Base-by-base conservation (phyloP, 495 filamentous ascomycete genomes). In the Aspergillus campestris region DNA sequence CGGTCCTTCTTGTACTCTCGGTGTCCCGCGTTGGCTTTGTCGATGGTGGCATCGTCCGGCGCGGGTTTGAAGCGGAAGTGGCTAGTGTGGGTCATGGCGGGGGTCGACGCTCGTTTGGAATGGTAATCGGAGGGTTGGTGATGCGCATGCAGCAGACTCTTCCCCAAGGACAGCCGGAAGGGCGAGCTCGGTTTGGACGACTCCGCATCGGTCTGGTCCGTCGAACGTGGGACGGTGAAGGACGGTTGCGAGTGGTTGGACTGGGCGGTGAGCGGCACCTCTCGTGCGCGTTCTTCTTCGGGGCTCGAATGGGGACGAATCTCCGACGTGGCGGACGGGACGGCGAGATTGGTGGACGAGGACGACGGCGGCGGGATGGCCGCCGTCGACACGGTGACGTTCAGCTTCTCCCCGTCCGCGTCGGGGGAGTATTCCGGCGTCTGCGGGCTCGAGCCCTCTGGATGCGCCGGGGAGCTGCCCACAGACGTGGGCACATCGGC, bases 131-230 rank as follows among this genome's bases (percentile, higher is more conserved):
- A 28, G 6, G 56, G 31, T 15, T 45, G 43, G 7, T 54, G 29
- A 42, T 62, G 57, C 1, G 61, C 27, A 33, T 38, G 55, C 12
- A 60, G 50, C 4, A 53, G 13, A 9, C 56, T 52, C 47, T 65
- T 68, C 15, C 57, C 61, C 33, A 71, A 60, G 1, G 65, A 68
- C 7, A 58, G 56, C 8, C 63, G 60, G 45, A 70, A 71, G 6
- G 66, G 61, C 9, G 67, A 70, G 27, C 33, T 64, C 10, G 63
- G 45, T 46, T 67, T 67, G 8, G 55, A 59, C 5, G 57, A 52
- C 11, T 70, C 62, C 24, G 35, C 45, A 40, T 70, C 61, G 10
- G 57, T 52, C 30, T 56, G 57, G 12, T 65, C 61, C 8, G 18
- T 24, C 18, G 56, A 45, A 36, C 53, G 56, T 33, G 50, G 44